Evolutionary conservation across 2,329 filamentous ascomycete species (phyloP).

Genomic region (Cladosporium phlei): DNA sequence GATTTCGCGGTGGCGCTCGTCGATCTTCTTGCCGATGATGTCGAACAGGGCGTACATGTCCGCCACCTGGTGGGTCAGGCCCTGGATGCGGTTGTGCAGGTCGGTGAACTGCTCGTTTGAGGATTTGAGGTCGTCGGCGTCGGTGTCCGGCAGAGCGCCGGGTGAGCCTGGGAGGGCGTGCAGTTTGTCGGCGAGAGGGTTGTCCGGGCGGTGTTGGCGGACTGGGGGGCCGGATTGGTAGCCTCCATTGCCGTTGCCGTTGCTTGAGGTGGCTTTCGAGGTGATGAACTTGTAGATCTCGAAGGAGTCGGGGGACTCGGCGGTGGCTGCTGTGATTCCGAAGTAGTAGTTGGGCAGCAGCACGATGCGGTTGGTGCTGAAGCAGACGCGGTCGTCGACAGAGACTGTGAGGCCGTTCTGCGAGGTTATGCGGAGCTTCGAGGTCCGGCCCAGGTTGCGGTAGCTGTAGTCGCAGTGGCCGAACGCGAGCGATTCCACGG

Average conservation of each 20-base stretch:
- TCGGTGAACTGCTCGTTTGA: conserved; percentile 68
- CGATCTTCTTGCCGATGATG: conserved; percentile 47
- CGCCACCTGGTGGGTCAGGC: conserved; percentile 63
- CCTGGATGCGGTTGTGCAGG: conserved; percentile 76
- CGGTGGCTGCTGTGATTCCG: conserved; percentile 80
- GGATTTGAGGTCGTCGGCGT: conserved; percentile 36
- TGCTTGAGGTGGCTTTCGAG: conserved; percentile 44
- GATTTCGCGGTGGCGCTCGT: conserved; percentile 48
- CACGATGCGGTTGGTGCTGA: conserved; percentile 70
- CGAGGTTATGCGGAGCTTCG: conserved; percentile 71
- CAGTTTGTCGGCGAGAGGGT: conserved; percentile 20
- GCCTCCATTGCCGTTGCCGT: background rate
- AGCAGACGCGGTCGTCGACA: conserved; percentile 76
- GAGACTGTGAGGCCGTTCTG: conserved; percentile 66
- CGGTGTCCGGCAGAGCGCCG: conserved; percentile 35
- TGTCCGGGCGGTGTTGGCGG: conserved; percentile 27
- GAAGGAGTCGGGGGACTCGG: conserved; percentile 89
- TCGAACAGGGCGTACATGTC: conserved; percentile 57
- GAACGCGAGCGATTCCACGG: conserved; percentile 81
- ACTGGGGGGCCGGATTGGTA: conserved; percentile 25
- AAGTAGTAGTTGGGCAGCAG: conserved; percentile 77
- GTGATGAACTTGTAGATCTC: conserved; percentile 85
- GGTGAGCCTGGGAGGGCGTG: conserved; percentile 36
- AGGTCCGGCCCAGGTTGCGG: conserved; percentile 83
- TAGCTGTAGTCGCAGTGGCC: conserved; percentile 88